phyloP scores from a whole-genome alignment of 116 monocot genomes.

The Dioscorea cayenensis region DNA sequence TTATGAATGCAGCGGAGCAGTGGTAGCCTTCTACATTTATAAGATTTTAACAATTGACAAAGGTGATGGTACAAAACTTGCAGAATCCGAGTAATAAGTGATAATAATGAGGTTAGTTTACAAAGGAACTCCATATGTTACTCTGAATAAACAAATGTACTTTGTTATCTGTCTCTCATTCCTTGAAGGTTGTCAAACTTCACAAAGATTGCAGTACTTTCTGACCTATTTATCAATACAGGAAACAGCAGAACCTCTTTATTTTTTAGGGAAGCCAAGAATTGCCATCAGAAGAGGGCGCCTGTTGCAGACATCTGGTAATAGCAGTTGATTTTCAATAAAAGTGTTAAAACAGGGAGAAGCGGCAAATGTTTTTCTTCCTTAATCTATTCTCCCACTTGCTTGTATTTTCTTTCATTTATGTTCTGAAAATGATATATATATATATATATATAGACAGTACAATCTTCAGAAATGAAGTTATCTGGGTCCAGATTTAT shows the following conservation, averaged over 20 bases:
- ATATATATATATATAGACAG: too few species aligned
- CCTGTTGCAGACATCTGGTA: neutral
- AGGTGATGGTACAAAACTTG: slow-evolving; percentile 14
- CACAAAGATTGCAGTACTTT: neutral
- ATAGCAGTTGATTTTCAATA: neutral
- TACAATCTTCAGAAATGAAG: too few species aligned
- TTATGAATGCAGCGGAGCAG: slow-evolving; percentile 42
- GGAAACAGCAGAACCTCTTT: neutral
- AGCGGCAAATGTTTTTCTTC: too few species aligned
- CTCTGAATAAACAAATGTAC: neutral
- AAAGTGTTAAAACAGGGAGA: too few species aligned
- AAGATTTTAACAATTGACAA: slow-evolving; percentile 23
- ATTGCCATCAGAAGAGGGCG: neutral
- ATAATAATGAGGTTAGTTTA: neutral
- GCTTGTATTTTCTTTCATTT: too few species aligned
- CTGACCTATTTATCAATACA: neutral
- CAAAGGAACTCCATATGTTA: neutral
- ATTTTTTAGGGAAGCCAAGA: neutral
- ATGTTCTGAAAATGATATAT: too few species aligned
- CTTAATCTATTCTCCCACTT: too few species aligned
- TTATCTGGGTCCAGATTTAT: too few species aligned
- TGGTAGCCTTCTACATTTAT: slow-evolving; percentile 46
- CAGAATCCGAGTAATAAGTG: slow-evolving; percentile 14
- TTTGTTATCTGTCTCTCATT: neutral
- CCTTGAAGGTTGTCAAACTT: too few species aligned